Percentiles rank a stretch among this genome's conserved stretches.
phyloP scores from a whole-genome alignment of 768 basidiomycete genomes.

The Trametes gibbosa region DNA sequence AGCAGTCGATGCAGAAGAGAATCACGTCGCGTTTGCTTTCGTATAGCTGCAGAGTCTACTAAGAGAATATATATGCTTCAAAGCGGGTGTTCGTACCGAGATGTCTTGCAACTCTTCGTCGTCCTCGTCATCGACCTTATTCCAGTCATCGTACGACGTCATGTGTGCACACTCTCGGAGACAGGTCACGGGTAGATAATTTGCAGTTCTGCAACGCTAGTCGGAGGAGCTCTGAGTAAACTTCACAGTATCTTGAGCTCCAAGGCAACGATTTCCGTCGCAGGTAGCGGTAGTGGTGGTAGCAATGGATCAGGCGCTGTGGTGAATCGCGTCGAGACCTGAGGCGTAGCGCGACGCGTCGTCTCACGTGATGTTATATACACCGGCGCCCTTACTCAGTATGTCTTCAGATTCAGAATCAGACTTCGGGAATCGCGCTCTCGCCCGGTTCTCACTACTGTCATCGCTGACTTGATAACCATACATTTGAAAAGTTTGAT shows the following conservation, averaged over 20 bases:
- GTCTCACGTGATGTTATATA: constrained; percentile 10
- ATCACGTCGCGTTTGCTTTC: constrained; percentile 84
- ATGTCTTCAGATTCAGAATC: too few species aligned
- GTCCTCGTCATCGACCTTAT: constrained; percentile 73
- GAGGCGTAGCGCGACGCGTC: constrained; percentile 18
- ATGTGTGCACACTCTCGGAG: constrained; percentile 32
- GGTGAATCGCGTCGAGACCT: background rate
- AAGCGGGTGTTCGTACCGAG: constrained; percentile 40
- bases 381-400: background rate
- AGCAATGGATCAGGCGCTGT: background rate
- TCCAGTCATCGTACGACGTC: constrained; percentile 80
- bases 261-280: too few species aligned
- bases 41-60: constrained; percentile 44
- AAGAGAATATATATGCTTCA: background rate
- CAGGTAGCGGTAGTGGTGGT: background rate
- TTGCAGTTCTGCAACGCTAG: too few species aligned
- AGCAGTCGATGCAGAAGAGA: constrained; percentile 95
- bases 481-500: too few species aligned
- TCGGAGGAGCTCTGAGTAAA: too few species aligned
- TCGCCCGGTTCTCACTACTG: background rate
- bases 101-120: constrained; percentile 77
- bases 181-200: too few species aligned
- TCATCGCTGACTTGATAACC: background rate
- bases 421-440: background rate
- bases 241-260: too few species aligned